Evolutionary conservation across 2,329 filamentous ascomycete genomes (phyloP).

Genomic region (Neurospora sp.): DNA sequence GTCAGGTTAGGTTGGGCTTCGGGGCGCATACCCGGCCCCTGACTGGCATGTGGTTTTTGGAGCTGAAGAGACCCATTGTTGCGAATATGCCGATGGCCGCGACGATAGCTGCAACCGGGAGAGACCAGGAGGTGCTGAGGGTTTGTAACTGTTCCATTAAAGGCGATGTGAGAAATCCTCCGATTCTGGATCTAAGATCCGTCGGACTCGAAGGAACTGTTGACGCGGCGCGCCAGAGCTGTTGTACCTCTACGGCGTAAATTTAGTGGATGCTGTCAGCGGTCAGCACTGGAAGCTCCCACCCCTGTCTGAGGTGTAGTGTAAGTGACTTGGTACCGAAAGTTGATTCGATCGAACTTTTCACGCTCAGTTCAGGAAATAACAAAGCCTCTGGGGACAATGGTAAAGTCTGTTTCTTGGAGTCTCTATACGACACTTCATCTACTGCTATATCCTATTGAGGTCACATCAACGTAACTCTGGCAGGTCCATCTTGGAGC

Average conservation of each 20-base stretch:
- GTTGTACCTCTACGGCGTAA: not conserved
- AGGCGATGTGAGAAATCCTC: not conserved
- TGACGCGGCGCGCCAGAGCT: not conserved
- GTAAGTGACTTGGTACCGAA: too few species aligned
- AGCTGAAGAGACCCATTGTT: conserved; percentile 57
- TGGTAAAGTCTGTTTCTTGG: too few species aligned
- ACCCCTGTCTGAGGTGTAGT: not conserved
- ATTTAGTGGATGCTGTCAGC: not conserved
- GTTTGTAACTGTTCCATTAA: conserved; percentile 14
- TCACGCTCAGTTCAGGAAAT: too few species aligned
- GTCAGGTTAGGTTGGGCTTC: conserved; percentile 1
- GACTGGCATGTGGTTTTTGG: conserved; percentile 71
- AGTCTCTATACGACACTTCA: too few species aligned
- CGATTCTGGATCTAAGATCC: not conserved
- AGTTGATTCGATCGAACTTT: too few species aligned
- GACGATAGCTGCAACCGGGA: conserved; percentile 21
- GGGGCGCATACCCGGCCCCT: conserved; percentile 60
- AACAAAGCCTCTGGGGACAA: too few species aligned
- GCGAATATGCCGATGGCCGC: conserved; percentile 26
- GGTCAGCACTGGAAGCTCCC: not conserved
- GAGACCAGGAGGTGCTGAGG: conserved; percentile 11
- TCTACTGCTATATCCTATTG: not conserved
- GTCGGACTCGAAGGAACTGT: not conserved
- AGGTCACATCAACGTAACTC: not conserved
- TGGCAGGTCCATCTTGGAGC: not conserved